Conservation (phyloP, 2,329 filamentous ascomycete species). For the Fusarium sp. region DNA sequence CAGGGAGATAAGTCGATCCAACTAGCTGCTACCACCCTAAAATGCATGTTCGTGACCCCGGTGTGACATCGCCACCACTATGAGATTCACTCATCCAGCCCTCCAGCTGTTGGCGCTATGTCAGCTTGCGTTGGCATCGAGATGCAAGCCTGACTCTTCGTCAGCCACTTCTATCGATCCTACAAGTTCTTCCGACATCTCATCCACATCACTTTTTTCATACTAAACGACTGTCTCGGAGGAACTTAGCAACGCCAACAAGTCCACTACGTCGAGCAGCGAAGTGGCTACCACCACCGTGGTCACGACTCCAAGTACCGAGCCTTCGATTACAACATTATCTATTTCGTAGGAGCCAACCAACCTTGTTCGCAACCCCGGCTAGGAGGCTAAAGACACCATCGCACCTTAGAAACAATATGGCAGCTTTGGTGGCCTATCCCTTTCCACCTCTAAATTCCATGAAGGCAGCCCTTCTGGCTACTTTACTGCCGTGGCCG, state of each 20-base stretch:
- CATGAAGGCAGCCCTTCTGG: not conserved
- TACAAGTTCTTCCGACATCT: not conserved
- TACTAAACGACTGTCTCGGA: not conserved
- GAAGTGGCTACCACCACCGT: not conserved
- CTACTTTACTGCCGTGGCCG: not conserved
- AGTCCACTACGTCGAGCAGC: not conserved
- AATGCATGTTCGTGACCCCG: too few species aligned
- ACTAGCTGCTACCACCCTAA: too few species aligned
- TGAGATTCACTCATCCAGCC: slow-evolving; percentile 2
- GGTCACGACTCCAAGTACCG: not conserved
- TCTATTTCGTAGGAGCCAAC: not conserved
- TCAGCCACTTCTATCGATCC: not conserved
- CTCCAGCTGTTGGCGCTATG: slow-evolving; percentile 8
- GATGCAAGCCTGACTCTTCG: slow-evolving; percentile 13
- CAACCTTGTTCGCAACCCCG: slow-evolving; percentile 3
- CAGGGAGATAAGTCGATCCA: too few species aligned
- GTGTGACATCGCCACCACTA: not conserved
- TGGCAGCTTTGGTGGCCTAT: not conserved
- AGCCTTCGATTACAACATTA: not conserved
- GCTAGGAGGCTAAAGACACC: slow-evolving; percentile 1
- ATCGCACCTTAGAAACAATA: not conserved
- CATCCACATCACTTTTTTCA: not conserved
- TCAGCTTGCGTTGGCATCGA: slow-evolving; percentile 2
- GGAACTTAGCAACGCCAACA: not conserved
- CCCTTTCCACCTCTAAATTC: not conserved